Evolutionary conservation across 768 basidiomycete species (phyloP), one percentile per base, ranked within the genome.

Genomic region (Boletus sp.): DNA sequence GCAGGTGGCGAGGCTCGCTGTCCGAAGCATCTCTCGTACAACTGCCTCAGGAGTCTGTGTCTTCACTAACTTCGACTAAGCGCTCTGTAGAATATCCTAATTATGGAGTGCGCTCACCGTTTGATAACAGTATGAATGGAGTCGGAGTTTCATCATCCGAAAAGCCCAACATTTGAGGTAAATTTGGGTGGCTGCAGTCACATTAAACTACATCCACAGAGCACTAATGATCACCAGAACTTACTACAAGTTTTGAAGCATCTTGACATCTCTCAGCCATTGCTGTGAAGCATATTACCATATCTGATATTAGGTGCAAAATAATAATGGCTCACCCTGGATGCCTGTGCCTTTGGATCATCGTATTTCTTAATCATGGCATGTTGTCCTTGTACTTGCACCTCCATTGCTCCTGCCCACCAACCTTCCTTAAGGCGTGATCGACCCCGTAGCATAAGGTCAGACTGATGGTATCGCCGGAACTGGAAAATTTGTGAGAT

Each of bases 101-200:
- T 20, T 18, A 4, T 8, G 41, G 24, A 29, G 4, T 5, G 1
- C 12, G 32, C 45, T 55, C 50, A 80, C 82, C 78, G 50, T 79
- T 78, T 1, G 80, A 79, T 20, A 83, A 64, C n/a, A 83, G 57
- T 50, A 83, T 78, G 58, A 83, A 83, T 0, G 80, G 81, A 0
- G 78, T 80, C 2, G 75, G 75, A 0, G 76, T 67, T 36, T 76
- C 70, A 15, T 76, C 76, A 14, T 75, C 67, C 0, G 80, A 82
- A 60, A 79, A 79, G 1, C 82, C 81, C 7, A 80, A 57, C 74
- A 83, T 76, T 62, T 82, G 80, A 0, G 82, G 81, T 24, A 83
- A 65, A 60, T 79, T 82, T 17, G 81, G 79, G 54, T 82, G 81
- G 57, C 81, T 81, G 39, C 15, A 32, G 17, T 35, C 7, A n/a